Conservation (phyloP, 176 grass and related monocot genomes). For the Saccharum officinarum region DNA sequence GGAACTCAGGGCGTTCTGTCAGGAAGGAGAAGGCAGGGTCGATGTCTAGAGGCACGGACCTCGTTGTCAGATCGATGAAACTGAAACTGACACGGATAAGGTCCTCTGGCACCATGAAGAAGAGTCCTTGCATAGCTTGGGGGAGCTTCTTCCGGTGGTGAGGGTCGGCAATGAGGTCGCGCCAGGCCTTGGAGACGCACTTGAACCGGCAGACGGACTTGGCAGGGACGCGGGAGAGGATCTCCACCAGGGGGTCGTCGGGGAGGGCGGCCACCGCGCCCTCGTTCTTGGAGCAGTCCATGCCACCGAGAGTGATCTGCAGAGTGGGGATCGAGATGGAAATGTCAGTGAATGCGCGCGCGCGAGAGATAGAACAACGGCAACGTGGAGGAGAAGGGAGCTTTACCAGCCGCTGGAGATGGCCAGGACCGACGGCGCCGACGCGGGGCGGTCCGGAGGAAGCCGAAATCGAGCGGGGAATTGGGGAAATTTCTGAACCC, state of each 20-base stretch:
- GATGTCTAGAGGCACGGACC: neutral
- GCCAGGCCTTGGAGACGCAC: constrained; percentile 11
- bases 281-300: neutral
- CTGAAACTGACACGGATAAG: neutral
- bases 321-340: neutral
- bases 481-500: neutral
- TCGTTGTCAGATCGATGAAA: too few relatives aligned
- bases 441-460: neutral
- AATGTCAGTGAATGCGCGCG: neutral
- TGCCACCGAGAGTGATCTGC: neutral
- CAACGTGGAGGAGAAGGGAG: neutral
- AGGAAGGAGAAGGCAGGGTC: neutral
- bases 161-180: neutral
- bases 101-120: neutral
- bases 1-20: neutral
- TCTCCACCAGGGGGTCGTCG: neutral
- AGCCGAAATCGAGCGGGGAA: neutral
- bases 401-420: neutral
- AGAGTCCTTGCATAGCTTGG: neutral
- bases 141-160: neutral
- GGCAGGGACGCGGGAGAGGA: neutral
- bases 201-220: neutral
- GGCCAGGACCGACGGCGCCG: neutral
- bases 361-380: neutral
- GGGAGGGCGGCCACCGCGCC: neutral